Evolutionary conservation across 306 rosid species (phyloP), one percentile per base, ranked within the genome.

Genomic region (Potentilla sterilis): DNA sequence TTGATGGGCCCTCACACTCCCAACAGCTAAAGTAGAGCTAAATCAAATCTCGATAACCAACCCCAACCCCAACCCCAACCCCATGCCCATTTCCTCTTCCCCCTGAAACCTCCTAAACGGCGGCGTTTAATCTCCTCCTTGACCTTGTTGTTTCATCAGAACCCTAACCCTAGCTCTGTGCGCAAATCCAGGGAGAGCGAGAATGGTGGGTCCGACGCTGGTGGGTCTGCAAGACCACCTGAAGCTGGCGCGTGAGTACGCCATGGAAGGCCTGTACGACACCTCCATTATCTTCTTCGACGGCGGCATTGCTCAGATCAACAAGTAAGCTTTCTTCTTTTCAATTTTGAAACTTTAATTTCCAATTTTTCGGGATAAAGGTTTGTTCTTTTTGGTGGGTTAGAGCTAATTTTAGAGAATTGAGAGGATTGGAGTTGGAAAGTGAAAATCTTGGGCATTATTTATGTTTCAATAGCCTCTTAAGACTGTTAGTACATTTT

Each of bases 231-330:
- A 92, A 80, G 99, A 96, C 41, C 99, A 96, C 81, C 86, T 92
- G 76, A 96, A 92, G 81, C 78, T 92, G 75, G 99, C 98, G n/a
- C 76, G 97, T 77, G 98, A 96, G 35, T 92, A 96, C 72, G 99
- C 98, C 67, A 81, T 88, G n/a, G 98, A 96, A 73, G 99, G 96
- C 28, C 82, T 92, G 67, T 96, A 96, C 70, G 99, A 96, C 70
- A 89, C 96, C 69, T 96, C 99, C 42, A 83, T 89, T 28, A 96
- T 96, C 91, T 92, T 96, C 87, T 96, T 96, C 77, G 98, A 96
- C 16, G 99, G 99, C 4, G 97, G 96, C 61, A 70, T 96, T 77
- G 92, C 99, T n/a, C 99, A 96, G 91, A 90, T 96, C 89, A 96
- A 96, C 90, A 96, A 89, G 99, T 95, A 85, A 67, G 0, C 7